phyloP scores from a whole-genome alignment of 2,329 filamentous ascomycete species.

The Paracoccidioides brasiliensis region DNA sequence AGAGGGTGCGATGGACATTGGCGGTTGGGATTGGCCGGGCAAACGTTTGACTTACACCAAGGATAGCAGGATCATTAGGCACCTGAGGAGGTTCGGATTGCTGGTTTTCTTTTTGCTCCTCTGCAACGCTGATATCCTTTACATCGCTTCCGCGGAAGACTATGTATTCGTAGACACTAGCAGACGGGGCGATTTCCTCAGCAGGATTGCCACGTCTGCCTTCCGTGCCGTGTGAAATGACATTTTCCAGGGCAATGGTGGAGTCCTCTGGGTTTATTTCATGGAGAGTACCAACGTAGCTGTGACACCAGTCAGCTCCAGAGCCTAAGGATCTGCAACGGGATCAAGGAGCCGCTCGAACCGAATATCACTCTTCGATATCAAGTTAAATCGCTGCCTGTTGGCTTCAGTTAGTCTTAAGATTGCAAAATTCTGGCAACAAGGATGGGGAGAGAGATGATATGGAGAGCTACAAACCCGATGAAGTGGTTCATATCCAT shows the following conservation, averaged over 20 bases:
- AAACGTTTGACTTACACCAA: conserved; percentile 68
- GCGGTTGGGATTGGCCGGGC: neutral
- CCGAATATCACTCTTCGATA: conserved; percentile 96
- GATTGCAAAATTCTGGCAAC: conserved; percentile 20
- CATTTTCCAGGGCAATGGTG: conserved; percentile 93
- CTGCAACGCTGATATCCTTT: conserved; percentile 90
- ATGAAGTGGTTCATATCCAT: conserved; percentile 40
- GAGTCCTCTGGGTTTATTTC: conserved; percentile 97
- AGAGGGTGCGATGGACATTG: conserved; percentile 1
- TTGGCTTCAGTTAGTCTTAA: conserved; percentile 22
- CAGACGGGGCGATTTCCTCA: conserved; percentile 71
- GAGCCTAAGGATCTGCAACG: conserved; percentile 9
- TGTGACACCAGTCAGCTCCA: conserved; percentile 34
- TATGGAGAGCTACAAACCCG: conserved; percentile 25
- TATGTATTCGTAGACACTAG: conserved; percentile 94
- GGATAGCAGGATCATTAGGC: conserved; percentile 89
- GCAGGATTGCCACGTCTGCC: conserved; percentile 65
- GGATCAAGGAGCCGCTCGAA: conserved; percentile 28
- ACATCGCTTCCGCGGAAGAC: conserved; percentile 97
- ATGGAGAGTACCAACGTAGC: conserved; percentile 90
- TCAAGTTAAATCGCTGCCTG: conserved; percentile 87
- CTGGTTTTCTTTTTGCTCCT: conserved; percentile 58
- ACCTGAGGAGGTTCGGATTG: conserved; percentile 64
- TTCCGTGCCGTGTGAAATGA: conserved; percentile 87
- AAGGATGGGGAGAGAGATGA: conserved; percentile 1